Evolutionary conservation across 208 protist species (phyloP).

Genomic region (Crithidia bombi): DNA sequence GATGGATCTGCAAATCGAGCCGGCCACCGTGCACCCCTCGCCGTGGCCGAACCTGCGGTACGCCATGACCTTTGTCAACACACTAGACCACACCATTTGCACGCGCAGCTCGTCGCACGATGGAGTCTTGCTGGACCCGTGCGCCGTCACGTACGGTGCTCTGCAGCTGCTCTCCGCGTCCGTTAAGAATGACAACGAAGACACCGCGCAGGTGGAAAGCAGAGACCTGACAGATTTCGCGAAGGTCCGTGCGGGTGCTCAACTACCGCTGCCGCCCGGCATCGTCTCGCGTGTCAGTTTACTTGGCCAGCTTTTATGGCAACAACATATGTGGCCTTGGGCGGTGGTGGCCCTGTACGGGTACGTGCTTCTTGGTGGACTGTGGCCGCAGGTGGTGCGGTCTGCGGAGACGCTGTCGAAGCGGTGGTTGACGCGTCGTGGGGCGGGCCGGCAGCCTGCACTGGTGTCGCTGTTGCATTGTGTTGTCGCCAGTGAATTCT

Average conservation of each 20-base stretch:
- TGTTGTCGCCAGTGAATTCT: conserved; percentile 1
- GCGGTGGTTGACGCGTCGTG: neutral
- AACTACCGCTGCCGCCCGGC: conserved; percentile 4
- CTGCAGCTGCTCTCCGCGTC: conserved; percentile 23
- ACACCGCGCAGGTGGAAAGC: neutral
- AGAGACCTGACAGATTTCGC: neutral
- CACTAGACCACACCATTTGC: conserved; percentile 38
- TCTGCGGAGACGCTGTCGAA: neutral
- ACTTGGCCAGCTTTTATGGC: conserved; percentile 18
- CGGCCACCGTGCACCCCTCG: conserved; percentile 15
- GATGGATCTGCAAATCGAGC: conserved; percentile 54
- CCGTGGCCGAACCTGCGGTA: neutral
- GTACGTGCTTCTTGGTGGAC: conserved; percentile 10
- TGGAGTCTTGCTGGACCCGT: conserved; percentile 43
- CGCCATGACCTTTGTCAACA: conserved; percentile 25
- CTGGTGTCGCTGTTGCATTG: neutral
- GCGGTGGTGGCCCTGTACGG: conserved; percentile 15
- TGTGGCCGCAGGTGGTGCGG: neutral
- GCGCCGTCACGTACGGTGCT: conserved; percentile 32
- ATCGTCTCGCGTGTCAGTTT: conserved; percentile 10
- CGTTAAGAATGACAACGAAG: neutral
- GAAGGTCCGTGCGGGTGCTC: neutral
- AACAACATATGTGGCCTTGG: conserved; percentile 29
- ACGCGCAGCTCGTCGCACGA: conserved; percentile 42
- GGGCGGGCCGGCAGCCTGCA: neutral